A percentile compares a stretch with the other conserved stretches of the same genome.
These are phyloP conservation scores for Venturia carpophila DNA, from an alignment of 2,329 filamentous ascomycete species.

Conservation along the genomic window DNA sequence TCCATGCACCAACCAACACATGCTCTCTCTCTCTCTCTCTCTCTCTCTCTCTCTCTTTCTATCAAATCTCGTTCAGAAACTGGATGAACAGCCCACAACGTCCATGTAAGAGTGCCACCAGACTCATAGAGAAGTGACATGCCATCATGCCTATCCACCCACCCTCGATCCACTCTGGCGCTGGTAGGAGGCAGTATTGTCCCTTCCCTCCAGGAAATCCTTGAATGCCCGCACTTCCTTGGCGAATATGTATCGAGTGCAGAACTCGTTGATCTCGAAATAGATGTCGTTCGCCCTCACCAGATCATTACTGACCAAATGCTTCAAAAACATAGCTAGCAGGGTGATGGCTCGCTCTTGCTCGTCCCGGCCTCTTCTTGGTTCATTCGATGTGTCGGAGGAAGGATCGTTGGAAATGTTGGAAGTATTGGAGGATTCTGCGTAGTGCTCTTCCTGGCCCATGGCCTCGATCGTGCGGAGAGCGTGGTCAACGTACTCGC, in stretches of 20 bases:
- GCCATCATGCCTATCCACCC: neutral
- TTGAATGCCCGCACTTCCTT: conserved; percentile 35
- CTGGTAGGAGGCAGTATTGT: neutral
- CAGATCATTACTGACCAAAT: conserved; percentile 30
- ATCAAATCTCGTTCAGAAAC: neutral
- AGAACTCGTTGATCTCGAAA: conserved; percentile 36
- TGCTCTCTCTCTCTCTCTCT: too few relatives aligned
- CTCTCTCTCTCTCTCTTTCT: too few relatives aligned
- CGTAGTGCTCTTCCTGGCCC: conserved; percentile 12
- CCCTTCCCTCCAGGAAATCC: conserved; percentile 19
- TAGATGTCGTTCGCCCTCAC: conserved; percentile 28
- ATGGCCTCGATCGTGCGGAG: conserved; percentile 29
- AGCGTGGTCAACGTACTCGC: conserved; percentile 33
- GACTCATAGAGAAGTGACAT: neutral
- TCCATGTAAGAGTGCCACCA: neutral
- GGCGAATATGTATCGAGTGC: conserved; percentile 34
- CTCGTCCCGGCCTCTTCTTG: conserved; percentile 27
- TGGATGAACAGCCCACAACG: neutral
- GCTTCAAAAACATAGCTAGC: conserved; percentile 33
- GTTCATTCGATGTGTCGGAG: conserved; percentile 1
- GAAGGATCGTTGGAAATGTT: neutral
- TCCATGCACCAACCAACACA: neutral
- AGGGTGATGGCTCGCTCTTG: conserved; percentile 32
- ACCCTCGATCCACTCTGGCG: neutral
- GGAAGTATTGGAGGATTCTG: neutral